Evolutionary conservation across 345 rosid species (phyloP), one percentile per base, ranked within the genome.

Genomic region (Passiflora organensis): DNA sequence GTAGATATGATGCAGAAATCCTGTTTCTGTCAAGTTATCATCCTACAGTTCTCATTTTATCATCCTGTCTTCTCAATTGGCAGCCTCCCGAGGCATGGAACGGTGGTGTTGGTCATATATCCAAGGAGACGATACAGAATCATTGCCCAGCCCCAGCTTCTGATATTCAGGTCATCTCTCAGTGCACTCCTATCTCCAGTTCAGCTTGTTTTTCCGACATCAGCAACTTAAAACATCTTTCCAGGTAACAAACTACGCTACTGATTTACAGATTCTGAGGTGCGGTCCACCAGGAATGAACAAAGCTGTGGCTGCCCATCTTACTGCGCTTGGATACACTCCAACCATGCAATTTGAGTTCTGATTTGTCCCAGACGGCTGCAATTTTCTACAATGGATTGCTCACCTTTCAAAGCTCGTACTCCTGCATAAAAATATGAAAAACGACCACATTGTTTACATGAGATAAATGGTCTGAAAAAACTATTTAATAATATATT

Each of bases 1-100:
- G 10, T 21, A 20, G 4, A 19, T 28, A 22, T 23, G 16, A 22
- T 6, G 24, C 10, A 22, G 6, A 24, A 8, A 44, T 10, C 8
- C 10, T 36, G 6, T 36, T 36, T 36, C 12, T 5, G 6, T 12
- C 39, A 36, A 6, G 6, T 12, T 36, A 36, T 36, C 39, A 5
- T 5, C 39, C 6, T 36, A 36, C 12, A 12, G 12, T 5, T 5
- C 6, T 36, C 12, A 36, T 36, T 12, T 36, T 5, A 36, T 36
- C 39, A 36, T n/a, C n/a, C n/a, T n/a, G n/a, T n/a, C n/a, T n/a
- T n/a, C n/a, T n/a, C n/a, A 36, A 36, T 36, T 36, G 6, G 39
- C 39, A 68, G 72, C 72, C 72, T 5, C 63, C 67, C 0, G 67
- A 68, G 51, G 63, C 48, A 61, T 68, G 72, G 72, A 46, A 49